Evolutionary conservation across 371 early-diverging fungal species (phyloP).

Genomic region (Rhizomucor pusillus): DNA sequence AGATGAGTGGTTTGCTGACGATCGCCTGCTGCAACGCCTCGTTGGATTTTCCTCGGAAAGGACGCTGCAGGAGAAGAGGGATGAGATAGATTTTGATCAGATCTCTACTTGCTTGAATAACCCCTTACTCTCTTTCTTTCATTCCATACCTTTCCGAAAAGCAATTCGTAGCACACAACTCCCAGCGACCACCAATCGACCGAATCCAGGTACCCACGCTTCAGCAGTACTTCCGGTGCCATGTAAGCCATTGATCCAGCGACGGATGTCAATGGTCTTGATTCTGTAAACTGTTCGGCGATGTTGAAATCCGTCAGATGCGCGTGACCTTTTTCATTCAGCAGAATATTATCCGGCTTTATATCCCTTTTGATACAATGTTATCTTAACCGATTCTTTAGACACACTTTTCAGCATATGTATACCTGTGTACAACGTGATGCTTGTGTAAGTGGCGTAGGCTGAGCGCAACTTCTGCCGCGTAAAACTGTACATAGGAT

Average conservation of each 20-base stretch:
- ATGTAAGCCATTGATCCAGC: conserved; percentile 77
- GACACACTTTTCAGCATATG: background rate
- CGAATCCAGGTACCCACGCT: conserved; percentile 63
- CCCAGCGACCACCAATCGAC: conserved; percentile 92
- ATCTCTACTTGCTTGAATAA: background rate
- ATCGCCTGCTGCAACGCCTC: conserved; percentile 72
- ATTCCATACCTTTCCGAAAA: conserved; percentile 63
- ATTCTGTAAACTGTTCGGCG: conserved; percentile 61
- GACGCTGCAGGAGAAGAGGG: conserved; percentile 49
- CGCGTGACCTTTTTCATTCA: conserved; percentile 80
- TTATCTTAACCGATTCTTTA: background rate
- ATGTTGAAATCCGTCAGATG: conserved; percentile 89
- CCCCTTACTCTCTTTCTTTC: background rate
- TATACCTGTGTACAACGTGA: conserved; percentile 54
- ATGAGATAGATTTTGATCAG: conserved; percentile 1
- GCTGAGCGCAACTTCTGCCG: conserved; percentile 71
- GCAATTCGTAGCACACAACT: conserved; percentile 79
- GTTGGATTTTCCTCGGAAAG: conserved; percentile 82
- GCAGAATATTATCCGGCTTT: conserved; percentile 88
- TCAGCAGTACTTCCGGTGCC: conserved; percentile 73
- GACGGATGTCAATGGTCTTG: conserved; percentile 58
- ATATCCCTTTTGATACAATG: conserved; percentile 58
- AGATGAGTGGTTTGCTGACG: conserved; percentile 50
- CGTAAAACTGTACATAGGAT: conserved; percentile 70
- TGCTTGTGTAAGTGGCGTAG: conserved; percentile 64